Evolutionary conservation across 441 rosid genomes (phyloP).

Genomic region (Lepidium campestre): DNA sequence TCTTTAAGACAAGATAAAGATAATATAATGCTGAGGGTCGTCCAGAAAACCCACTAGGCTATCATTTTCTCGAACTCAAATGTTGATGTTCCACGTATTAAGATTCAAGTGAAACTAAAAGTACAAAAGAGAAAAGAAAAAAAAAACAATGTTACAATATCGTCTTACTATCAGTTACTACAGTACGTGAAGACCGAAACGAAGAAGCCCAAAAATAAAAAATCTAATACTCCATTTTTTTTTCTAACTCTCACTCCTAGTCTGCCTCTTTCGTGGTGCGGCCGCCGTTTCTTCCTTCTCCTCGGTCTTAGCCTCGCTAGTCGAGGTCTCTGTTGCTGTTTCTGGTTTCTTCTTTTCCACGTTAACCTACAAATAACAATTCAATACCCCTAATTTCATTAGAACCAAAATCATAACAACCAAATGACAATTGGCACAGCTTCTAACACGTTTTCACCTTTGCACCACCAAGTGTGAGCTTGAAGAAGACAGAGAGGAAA

Average conservation of each 20-base stretch:
- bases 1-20: background rate
- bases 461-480: slow-evolving; percentile 73
- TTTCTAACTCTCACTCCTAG: slow-evolving; percentile 53
- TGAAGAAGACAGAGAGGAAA: slow-evolving; percentile 44
- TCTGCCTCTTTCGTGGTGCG: slow-evolving; percentile 54
- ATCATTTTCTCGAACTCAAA: background rate
- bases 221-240: background rate
- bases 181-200: background rate
- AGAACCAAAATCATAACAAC: background rate
- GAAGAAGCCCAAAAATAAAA: background rate
- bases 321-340: slow-evolving; percentile 39
- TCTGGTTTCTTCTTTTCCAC: slow-evolving; percentile 40
- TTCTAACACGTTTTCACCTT: slow-evolving; percentile 37
- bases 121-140: background rate
- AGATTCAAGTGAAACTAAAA: background rate
- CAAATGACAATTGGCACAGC: background rate
- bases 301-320: slow-evolving; percentile 43
- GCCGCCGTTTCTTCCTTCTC: slow-evolving; percentile 38
- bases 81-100: background rate
- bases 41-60: background rate
- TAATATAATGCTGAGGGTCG: background rate
- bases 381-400: background rate
- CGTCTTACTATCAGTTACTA: background rate
- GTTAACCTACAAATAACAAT: slow-evolving; percentile 29
- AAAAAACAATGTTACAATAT: background rate